phyloP scores from a whole-genome alignment of 2,329 filamentous ascomycete species.

The Curvularia verruculosa region DNA sequence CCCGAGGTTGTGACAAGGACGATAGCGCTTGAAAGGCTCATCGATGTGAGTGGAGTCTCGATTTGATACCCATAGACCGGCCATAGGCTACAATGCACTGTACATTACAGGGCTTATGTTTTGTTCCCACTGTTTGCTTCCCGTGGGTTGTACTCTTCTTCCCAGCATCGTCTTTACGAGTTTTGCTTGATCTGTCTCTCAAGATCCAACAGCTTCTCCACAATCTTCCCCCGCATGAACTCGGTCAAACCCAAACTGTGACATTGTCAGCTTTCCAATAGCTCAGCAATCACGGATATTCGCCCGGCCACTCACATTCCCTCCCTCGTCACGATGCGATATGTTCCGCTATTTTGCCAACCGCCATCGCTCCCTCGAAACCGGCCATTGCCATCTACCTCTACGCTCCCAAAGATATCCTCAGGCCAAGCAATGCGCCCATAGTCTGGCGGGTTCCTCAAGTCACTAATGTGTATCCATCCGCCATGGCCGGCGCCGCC shows the following conservation, averaged over 20 bases:
- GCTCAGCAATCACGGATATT: constrained; percentile 37
- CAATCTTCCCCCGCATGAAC: constrained; percentile 31
- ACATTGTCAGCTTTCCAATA: neutral
- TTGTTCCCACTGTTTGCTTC: neutral
- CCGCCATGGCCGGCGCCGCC: constrained; percentile 65
- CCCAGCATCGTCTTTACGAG: neutral
- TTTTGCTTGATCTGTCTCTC: constrained; percentile 30
- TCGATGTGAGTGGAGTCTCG: neutral
- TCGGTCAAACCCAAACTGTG: constrained; percentile 28
- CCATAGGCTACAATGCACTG: constrained; percentile 6
- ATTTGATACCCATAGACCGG: constrained; percentile 31
- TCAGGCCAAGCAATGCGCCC: constrained; percentile 70
- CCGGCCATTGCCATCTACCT: constrained; percentile 64
- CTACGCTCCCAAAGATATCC: constrained; percentile 69
- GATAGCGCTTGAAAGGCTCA: neutral
- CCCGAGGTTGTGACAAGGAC: neutral
- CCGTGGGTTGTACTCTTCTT: neutral
- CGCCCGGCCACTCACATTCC: constrained; percentile 54
- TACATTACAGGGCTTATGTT: neutral
- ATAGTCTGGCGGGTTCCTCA: constrained; percentile 65
- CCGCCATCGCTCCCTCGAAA: constrained; percentile 63
- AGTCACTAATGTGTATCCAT: constrained; percentile 68
- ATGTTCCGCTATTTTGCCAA: constrained; percentile 68
- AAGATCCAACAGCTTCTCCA: constrained; percentile 26
- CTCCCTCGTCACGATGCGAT: constrained; percentile 64